These are phyloP conservation scores for Hemerocallis citrina DNA, from an alignment of 106 monocot species.

Conservation along the genomic window DNA sequence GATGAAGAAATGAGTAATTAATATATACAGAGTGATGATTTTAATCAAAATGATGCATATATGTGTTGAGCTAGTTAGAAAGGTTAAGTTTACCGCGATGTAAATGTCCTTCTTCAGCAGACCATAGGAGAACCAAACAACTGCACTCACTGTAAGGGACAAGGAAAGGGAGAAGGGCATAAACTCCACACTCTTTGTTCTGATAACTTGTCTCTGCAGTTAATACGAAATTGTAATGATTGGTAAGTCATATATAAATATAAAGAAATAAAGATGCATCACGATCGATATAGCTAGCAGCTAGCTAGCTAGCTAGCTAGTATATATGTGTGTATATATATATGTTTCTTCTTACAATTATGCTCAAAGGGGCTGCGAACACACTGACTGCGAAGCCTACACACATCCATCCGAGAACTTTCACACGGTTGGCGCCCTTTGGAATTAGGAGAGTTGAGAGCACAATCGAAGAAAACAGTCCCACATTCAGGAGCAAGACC, in stretches of 20 bases:
- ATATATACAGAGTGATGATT: too few species aligned
- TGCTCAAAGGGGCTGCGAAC: conserved; percentile 52
- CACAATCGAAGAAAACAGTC: conserved; percentile 28
- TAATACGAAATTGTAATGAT: neutral
- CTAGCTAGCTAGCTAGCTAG: too few species aligned
- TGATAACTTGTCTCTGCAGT: conserved; percentile 41
- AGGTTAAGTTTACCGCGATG: conserved; percentile 15
- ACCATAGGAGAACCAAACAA: conserved; percentile 26
- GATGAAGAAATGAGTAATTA: neutral
- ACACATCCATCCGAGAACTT: conserved; percentile 46
- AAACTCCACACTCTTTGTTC: conserved; percentile 66
- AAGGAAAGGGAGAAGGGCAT: conserved; percentile 32
- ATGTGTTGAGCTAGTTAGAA: neutral
- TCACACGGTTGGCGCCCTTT: conserved; percentile 7
- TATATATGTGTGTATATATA: neutral
- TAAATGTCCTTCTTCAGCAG: conserved; percentile 17
- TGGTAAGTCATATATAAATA: too few species aligned
- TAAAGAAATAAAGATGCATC: too few species aligned
- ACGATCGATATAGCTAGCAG: too few species aligned
- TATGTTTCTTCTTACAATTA: conserved; percentile 31
- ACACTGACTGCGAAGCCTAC: conserved; percentile 43
- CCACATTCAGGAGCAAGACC: conserved; percentile 38
- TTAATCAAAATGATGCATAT: too few species aligned
- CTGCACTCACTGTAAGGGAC: conserved; percentile 27
- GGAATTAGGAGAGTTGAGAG: conserved; percentile 32